Evolutionary conservation across 306 rosid species (phyloP).

Genomic region (Cucumis sativus): DNA sequence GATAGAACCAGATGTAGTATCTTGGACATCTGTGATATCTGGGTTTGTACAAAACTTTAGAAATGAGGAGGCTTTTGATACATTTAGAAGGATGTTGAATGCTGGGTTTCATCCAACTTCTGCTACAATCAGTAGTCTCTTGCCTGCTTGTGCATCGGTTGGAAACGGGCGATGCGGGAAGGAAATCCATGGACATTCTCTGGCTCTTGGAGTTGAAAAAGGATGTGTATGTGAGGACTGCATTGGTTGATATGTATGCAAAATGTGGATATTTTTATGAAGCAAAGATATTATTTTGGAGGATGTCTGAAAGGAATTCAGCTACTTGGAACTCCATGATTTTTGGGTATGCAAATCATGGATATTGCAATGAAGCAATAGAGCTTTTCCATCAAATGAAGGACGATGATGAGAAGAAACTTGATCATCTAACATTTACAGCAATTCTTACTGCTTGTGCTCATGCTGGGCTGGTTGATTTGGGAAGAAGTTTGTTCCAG

Average conservation of each 20-base stretch:
- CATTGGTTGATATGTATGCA: constrained; percentile 82
- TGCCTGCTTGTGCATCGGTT: constrained; percentile 63
- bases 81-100: constrained; percentile 47
- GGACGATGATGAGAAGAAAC: constrained; percentile 31
- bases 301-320: constrained; percentile 46
- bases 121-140: constrained; percentile 57
- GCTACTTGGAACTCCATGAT: constrained; percentile 83
- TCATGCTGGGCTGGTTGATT: constrained; percentile 57
- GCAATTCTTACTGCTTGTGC: constrained; percentile 67
- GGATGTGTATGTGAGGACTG: constrained; percentile 66
- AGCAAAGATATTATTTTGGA: constrained; percentile 41
- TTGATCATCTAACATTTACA: constrained; percentile 61
- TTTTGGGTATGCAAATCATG: constrained; percentile 79
- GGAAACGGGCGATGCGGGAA: constrained; percentile 48
- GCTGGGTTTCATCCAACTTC: constrained; percentile 57
- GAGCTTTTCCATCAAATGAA: constrained; percentile 61
- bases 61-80: constrained; percentile 41
- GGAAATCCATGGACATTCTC: constrained; percentile 56
- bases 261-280: constrained; percentile 76
- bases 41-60: constrained; percentile 71
- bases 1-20: constrained; percentile 61
- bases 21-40: constrained; percentile 80
- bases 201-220: constrained; percentile 48
- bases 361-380: constrained; percentile 51
- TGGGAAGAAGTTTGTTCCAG: constrained; percentile 47